These are phyloP conservation scores for Starmera caribaea DNA, from an alignment of 805 yeast species.

Conservation along the genomic window DNA sequence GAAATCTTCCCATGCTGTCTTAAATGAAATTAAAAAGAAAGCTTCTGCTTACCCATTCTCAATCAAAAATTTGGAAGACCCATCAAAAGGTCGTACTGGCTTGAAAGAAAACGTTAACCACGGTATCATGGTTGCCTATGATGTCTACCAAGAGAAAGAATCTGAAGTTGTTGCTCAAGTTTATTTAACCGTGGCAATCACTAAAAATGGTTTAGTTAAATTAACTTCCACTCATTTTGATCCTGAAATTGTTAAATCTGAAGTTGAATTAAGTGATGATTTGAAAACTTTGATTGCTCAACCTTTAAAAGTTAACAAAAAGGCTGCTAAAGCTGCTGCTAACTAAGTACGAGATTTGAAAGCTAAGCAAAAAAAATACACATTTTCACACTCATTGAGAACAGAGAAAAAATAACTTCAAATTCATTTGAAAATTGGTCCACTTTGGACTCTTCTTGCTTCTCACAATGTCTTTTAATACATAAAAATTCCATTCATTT, in stretches of 20 bases:
- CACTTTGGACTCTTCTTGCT: too few relatives aligned
- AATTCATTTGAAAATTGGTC: neutral
- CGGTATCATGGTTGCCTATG: slow-evolving; percentile 57
- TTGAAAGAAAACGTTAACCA: slow-evolving; percentile 64
- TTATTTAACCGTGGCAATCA: slow-evolving; percentile 67
- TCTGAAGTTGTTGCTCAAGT: slow-evolving; percentile 60
- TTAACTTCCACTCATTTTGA: slow-evolving; percentile 49
- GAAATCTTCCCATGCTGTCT: slow-evolving; percentile 57
- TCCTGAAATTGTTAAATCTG: slow-evolving; percentile 38
- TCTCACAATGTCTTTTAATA: too few relatives aligned
- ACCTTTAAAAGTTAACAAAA: slow-evolving; percentile 44
- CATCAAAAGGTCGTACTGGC: slow-evolving; percentile 65
- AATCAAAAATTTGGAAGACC: slow-evolving; percentile 55
- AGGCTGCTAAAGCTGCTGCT: slow-evolving; percentile 29
- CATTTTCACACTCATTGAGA: neutral
- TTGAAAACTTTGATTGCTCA: slow-evolving; percentile 32
- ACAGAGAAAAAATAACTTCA: neutral
- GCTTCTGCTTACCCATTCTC: slow-evolving; percentile 62
- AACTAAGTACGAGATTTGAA: slow-evolving; percentile 1
- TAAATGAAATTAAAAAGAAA: slow-evolving; percentile 59
- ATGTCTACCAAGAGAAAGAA: slow-evolving; percentile 56
- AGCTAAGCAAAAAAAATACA: neutral
- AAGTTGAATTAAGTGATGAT: slow-evolving; percentile 45
- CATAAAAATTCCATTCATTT: too few relatives aligned
- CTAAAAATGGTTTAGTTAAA: slow-evolving; percentile 62